phyloP scores from a whole-genome alignment of 345 rosid species.

The Brassica napus region DNA sequence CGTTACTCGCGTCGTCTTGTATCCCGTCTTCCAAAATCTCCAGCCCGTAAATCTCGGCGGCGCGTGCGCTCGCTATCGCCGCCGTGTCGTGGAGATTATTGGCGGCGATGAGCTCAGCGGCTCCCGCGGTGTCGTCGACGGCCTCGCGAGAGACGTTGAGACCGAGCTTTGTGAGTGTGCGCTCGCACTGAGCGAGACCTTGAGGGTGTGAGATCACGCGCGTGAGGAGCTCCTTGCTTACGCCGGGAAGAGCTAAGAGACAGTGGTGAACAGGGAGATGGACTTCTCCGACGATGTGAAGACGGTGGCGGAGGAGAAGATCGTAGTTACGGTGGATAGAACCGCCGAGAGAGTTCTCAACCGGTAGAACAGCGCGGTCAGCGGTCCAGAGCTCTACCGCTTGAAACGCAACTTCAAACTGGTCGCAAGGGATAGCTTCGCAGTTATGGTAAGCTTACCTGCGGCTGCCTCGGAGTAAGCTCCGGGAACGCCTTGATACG shows the following conservation, averaged over 20 bases:
- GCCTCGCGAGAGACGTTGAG: slow-evolving; percentile 81
- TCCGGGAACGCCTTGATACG: slow-evolving; percentile 97
- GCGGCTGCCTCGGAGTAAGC: slow-evolving; percentile 98
- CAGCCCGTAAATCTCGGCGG: slow-evolving; percentile 84
- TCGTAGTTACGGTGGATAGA: slow-evolving; percentile 96
- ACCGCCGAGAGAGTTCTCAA: slow-evolving; percentile 94
- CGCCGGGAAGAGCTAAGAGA: slow-evolving; percentile 87
- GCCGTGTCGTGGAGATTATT: slow-evolving; percentile 79
- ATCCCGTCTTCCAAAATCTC: slow-evolving; percentile 79
- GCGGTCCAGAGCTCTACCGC: slow-evolving; percentile 98
- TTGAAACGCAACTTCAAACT: slow-evolving; percentile 93
- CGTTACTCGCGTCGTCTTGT: slow-evolving; percentile 84
- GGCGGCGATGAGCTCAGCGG: slow-evolving; percentile 78
- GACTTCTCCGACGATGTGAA: slow-evolving; percentile 95
- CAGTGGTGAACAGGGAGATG: slow-evolving; percentile 95
- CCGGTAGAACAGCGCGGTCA: slow-evolving; percentile 89
- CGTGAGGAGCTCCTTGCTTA: slow-evolving; percentile 64
- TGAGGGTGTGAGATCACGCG: slow-evolving; percentile 98
- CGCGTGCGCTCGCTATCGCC: slow-evolving; percentile 89
- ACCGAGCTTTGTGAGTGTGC: slow-evolving; percentile 72
- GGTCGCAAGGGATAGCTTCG: slow-evolving; percentile 93
- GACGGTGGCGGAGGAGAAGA: slow-evolving; percentile 92
- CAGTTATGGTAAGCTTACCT: slow-evolving; percentile 92
- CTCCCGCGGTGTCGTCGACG: slow-evolving; percentile 89
- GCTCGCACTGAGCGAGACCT: slow-evolving; percentile 94